phyloP scores from a whole-genome alignment of 2,329 filamentous ascomycete species.

The Clonostachys chloroleuca region DNA sequence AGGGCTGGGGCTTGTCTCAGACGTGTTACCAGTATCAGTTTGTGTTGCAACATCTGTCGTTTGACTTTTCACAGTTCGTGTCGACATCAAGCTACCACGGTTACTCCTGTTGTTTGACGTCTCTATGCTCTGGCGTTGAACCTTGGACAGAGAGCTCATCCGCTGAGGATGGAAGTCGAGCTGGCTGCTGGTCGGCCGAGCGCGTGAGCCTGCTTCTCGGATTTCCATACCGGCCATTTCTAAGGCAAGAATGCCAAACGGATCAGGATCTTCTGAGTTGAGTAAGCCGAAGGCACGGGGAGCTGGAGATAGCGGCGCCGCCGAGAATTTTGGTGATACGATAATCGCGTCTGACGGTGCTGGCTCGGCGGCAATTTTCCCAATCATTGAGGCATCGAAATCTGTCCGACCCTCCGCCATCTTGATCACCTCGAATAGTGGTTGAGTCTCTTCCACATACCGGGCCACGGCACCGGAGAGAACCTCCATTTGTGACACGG shows the following conservation, averaged over 20 bases:
- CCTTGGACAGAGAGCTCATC: constrained; percentile 61
- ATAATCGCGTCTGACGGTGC: constrained; percentile 71
- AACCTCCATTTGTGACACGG: constrained; percentile 49
- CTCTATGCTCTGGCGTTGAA: constrained; percentile 64
- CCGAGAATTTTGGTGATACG: constrained; percentile 32
- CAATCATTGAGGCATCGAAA: constrained; percentile 64
- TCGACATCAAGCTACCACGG: constrained; percentile 71
- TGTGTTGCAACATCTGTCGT: constrained; percentile 68
- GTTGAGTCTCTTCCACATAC: constrained; percentile 46
- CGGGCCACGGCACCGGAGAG: constrained; percentile 52
- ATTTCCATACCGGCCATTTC: constrained; percentile 88
- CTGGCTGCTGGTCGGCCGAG: constrained; percentile 69
- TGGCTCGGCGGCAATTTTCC: constrained; percentile 57
- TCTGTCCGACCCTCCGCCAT: constrained; percentile 80
- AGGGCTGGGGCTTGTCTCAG: constrained; percentile 50
- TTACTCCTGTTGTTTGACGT: constrained; percentile 56
- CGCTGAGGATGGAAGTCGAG: constrained; percentile 80
- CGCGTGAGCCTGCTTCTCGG: constrained; percentile 72
- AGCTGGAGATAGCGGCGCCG: constrained; percentile 26
- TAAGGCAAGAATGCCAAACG: constrained; percentile 85
- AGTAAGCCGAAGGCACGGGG: constrained; percentile 66
- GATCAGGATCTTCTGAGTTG: constrained; percentile 77
- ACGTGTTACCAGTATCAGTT: constrained; percentile 44
- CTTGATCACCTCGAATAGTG: constrained; percentile 79
- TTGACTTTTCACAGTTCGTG: constrained; percentile 63